Evolutionary conservation across 495 filamentous ascomycete species (phyloP).

Genomic region (Penicillium odoratum): DNA sequence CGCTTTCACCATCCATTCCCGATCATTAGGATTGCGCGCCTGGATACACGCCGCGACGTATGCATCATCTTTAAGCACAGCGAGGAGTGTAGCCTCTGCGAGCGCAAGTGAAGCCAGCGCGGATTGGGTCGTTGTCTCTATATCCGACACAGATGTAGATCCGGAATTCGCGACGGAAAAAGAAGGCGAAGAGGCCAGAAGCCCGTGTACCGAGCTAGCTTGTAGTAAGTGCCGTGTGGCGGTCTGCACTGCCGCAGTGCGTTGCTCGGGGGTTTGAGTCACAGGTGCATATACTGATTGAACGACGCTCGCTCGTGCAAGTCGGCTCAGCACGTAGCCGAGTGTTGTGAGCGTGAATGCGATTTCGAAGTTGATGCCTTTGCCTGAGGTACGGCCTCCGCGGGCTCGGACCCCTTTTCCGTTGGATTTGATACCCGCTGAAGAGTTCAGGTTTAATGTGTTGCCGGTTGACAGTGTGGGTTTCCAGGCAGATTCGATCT

Average conservation of each 20-base stretch:
- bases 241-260: slow-evolving; percentile 65
- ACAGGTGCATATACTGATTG: slow-evolving; percentile 55
- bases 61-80: slow-evolving; percentile 90
- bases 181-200: slow-evolving; percentile 51
- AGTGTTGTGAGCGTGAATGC: slow-evolving; percentile 75
- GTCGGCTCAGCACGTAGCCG: slow-evolving; percentile 67
- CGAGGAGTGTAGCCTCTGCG: slow-evolving; percentile 85
- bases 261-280: slow-evolving; percentile 63
- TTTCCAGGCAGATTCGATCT: slow-evolving; percentile 77
- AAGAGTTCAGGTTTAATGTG: slow-evolving; percentile 5
- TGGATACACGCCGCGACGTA: slow-evolving; percentile 79
- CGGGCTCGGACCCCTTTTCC: slow-evolving; percentile 9
- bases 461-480: slow-evolving; percentile 63
- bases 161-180: slow-evolving; percentile 13
- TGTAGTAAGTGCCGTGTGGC: slow-evolving; percentile 78
- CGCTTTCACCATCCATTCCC: slow-evolving; percentile 89
- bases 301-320: slow-evolving; percentile 62
- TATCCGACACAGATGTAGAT: slow-evolving; percentile 47
- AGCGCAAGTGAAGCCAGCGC: slow-evolving; percentile 74
- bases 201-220: slow-evolving; percentile 73
- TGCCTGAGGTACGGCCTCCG: slow-evolving; percentile 59
- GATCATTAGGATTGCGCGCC: slow-evolving; percentile 73
- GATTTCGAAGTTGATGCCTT: slow-evolving; percentile 80
- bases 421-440: neutral
- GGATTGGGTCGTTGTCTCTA: slow-evolving; percentile 62